A percentile compares a stretch with the other conserved stretches of the same genome.
Evolutionary conservation across 257 asterid species (phyloP).

Genomic region (Parsonsia alboflavescens): DNA sequence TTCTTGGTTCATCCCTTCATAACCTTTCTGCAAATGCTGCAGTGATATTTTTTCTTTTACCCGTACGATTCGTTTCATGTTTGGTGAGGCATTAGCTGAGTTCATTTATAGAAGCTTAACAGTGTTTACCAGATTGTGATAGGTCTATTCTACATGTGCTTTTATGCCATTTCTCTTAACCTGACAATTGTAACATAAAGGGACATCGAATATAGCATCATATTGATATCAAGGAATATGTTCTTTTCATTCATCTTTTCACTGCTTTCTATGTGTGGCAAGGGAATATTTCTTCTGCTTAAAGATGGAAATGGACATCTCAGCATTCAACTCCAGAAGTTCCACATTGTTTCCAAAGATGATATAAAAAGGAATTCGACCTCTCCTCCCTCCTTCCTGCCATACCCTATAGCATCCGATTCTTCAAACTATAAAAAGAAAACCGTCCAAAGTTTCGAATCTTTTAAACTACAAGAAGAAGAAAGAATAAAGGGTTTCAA

Average conservation of each 20-base stretch:
- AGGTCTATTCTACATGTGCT: background rate
- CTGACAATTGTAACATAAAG: no score
- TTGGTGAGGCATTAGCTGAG: background rate
- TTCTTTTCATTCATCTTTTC: no score
- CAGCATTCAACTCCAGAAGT: background rate
- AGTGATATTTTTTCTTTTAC: background rate
- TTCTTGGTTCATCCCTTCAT: background rate
- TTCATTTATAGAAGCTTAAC: background rate
- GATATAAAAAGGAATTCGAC: background rate
- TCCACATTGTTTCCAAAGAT: background rate
- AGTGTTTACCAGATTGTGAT: background rate
- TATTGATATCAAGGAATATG: no score
- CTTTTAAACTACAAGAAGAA: background rate
- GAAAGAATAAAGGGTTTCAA: constrained; percentile 13
- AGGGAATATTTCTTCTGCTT: background rate
- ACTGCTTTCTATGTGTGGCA: background rate
- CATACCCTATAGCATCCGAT: constrained; percentile 14
- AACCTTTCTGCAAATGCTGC: background rate
- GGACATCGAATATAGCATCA: no score
- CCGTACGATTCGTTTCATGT: background rate
- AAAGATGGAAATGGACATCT: no score
- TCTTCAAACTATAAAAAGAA: constrained; percentile 6
- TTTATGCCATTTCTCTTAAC: background rate
- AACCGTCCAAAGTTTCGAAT: background rate
- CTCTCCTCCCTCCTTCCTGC: background rate